These are phyloP conservation scores for Narthecium ossifragum DNA, from an alignment of 106 monocot species.

Conservation along the genomic window DNA sequence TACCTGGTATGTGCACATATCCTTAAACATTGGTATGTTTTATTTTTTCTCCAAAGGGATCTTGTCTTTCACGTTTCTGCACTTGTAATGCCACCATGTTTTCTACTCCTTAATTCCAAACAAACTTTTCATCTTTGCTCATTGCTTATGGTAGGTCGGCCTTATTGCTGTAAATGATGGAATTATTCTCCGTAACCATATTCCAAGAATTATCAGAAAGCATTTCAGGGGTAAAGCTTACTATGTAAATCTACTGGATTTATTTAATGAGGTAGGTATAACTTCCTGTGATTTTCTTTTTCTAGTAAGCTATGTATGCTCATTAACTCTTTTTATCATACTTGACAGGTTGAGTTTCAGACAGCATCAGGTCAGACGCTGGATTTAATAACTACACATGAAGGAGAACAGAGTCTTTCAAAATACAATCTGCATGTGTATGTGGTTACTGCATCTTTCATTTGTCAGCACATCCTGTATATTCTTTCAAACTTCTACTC, in stretches of 20 bases:
- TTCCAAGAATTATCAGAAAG: slow-evolving; percentile 64
- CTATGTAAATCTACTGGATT: slow-evolving; percentile 89
- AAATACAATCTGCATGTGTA: slow-evolving; percentile 90
- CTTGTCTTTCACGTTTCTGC: too few relatives aligned
- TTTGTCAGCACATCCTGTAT: too few relatives aligned
- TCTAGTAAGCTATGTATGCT: background rate
- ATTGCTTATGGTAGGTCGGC: slow-evolving; percentile 58
- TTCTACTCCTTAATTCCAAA: too few relatives aligned
- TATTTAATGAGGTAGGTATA: slow-evolving; percentile 85
- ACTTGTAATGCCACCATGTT: too few relatives aligned
- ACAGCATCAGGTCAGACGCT: slow-evolving; percentile 97
- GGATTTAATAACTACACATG: slow-evolving; percentile 88
- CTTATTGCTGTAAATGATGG: slow-evolving; percentile 97
- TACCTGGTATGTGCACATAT: too few relatives aligned
- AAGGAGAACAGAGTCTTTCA: slow-evolving; percentile 84
- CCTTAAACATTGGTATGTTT: too few relatives aligned
- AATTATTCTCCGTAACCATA: slow-evolving; percentile 86
- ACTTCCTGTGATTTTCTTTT: background rate
- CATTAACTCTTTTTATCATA: background rate
- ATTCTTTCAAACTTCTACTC: too few relatives aligned
- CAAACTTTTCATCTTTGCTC: too few relatives aligned
- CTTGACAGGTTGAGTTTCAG: slow-evolving; percentile 79
- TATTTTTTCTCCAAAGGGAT: too few relatives aligned
- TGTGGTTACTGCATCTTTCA: slow-evolving; percentile 22
- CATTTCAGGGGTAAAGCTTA: slow-evolving; percentile 76